Base-by-base conservation (phyloP, 2,329 filamentous ascomycete species). In the Microascus cirrosus region DNA sequence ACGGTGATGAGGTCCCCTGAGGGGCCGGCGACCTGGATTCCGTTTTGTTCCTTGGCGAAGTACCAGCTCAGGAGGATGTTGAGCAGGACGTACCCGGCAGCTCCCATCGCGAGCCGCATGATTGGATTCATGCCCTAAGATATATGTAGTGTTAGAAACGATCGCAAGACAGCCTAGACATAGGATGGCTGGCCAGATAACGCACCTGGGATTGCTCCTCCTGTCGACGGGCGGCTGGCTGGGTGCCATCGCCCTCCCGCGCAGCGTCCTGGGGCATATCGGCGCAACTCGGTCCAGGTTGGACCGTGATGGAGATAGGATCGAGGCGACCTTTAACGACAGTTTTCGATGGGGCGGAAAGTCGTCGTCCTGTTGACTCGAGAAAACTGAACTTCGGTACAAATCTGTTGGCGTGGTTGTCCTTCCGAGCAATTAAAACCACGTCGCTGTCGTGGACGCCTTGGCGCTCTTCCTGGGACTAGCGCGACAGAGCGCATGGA, bases 21-120 rank as follows among this genome's bases (percentile, higher is more conserved):
- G 58, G 80, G 75, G 59, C 80, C 75, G 64, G 75, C 75, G 22
- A 75, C 73, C 35, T 75, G 71, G 56, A 78, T 74, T 55, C 74
- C 76, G 53, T 72, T 70, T 60, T 75, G 72, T 58, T 76, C 73
- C 64, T 75, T 79, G 53, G 74, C 73, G 62, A 73, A 71, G 61
- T 81, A 73, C 66, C 81, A 77, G 66, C 76, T 77, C 72, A 85
- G 74, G 58, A 79, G 65, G 59, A 81, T 70, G 66, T 86, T 84
- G 69, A 85, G 74, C 57, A 76, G 81, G 61, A 84, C 74, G 68
- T 81, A 85, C 65, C 83, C 72, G 59, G 75, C 73, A 34, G 77
- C 73, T 55, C 80, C 80, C 60, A 83, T 70, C 42, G 77, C 64
- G 35, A 83, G 70, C 62, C 77, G 80, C 60, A 66, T 72, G 20